Base-by-base conservation (phyloP, 441 rosid species). In the Monsonia emarginata region DNA sequence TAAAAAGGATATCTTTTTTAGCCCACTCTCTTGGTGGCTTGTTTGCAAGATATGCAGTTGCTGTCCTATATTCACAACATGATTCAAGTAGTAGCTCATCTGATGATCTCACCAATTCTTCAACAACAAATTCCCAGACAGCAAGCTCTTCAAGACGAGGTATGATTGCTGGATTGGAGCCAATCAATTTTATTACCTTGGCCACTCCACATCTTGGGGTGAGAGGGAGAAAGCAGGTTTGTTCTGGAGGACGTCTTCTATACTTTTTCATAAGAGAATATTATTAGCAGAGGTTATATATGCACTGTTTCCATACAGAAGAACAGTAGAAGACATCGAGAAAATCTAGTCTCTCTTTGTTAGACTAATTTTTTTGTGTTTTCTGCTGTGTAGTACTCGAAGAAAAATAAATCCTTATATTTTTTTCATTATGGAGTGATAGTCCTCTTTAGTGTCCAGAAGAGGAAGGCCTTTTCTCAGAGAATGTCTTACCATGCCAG, bases 11-110 rank as follows among this genome's bases (percentile, higher is more conserved):
- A 59, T 92, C 98, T 69, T 84, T 92, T 79, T 67, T 92, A 64
- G 95, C 98, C 63, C 98, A 92, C 81, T 92, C 98, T 71, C 95
- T 92, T n/a, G 98, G 98, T 38, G 98, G 98, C 30, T 79, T 92
- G 82, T 86, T 92, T 82, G 91, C 95, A 58, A 84, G 98, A 84
- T 78, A 86, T 79, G 96, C 98, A 54, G 72, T 86, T 69, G 79
- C 82, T 50, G 81, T 81, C 58, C 91, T 92, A 32, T 88, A 85
- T 72, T 77, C 90, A 13, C 74, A 88, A 71, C 52, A 46, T 73
- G 66, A 59, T 16, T 31, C 66, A 4, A 61, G 46, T 58, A 52
- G 74, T 64, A 69, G 63, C 42, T 69, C 68, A 69, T 63, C 78
- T 36, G 68, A 64, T 65, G 75, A 77, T 59, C 66, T 13, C 65